phyloP scores from a whole-genome alignment of 331 rosid genomes.

The Malus hybrid region DNA sequence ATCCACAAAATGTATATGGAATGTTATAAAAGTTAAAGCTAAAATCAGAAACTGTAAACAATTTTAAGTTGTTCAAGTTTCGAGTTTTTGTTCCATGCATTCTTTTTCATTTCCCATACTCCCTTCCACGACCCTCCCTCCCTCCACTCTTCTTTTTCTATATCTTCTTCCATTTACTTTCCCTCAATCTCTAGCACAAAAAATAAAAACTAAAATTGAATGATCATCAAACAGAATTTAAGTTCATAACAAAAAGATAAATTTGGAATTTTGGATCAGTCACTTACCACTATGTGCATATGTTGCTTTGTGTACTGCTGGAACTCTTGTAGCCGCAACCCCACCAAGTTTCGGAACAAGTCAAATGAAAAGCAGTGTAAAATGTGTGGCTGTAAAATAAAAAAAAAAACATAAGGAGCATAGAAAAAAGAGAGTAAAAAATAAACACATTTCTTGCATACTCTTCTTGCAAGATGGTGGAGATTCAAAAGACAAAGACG shows the following conservation, averaged over 20 bases:
- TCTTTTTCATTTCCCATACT: too few species aligned
- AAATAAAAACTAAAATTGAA: too few species aligned
- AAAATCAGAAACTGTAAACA: too few species aligned
- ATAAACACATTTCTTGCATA: constrained; percentile 25
- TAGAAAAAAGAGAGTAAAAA: not conserved
- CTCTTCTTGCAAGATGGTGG: constrained; percentile 51
- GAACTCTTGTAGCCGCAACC: constrained; percentile 38
- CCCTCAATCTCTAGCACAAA: too few species aligned
- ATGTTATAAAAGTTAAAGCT: too few species aligned
- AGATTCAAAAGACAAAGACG: constrained; percentile 27
- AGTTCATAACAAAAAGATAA: not conserved
- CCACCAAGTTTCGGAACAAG: constrained; percentile 9
- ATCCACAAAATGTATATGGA: too few species aligned
- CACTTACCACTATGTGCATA: constrained; percentile 46
- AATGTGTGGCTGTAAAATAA: not conserved
- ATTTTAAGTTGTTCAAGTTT: too few species aligned
- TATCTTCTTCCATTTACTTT: too few species aligned
- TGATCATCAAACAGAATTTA: too few species aligned
- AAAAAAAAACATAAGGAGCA: not conserved
- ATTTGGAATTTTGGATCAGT: not conserved
- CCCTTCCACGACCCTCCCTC: too few species aligned
- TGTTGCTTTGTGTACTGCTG: constrained; percentile 42
- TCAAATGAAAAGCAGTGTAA: not conserved
- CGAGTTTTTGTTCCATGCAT: too few species aligned
- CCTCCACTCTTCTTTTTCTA: too few species aligned